Evolutionary conservation across 2,329 filamentous ascomycete species (phyloP), one percentile per base, ranked within the genome.

Genomic region (Ilyonectria robusta): DNA sequence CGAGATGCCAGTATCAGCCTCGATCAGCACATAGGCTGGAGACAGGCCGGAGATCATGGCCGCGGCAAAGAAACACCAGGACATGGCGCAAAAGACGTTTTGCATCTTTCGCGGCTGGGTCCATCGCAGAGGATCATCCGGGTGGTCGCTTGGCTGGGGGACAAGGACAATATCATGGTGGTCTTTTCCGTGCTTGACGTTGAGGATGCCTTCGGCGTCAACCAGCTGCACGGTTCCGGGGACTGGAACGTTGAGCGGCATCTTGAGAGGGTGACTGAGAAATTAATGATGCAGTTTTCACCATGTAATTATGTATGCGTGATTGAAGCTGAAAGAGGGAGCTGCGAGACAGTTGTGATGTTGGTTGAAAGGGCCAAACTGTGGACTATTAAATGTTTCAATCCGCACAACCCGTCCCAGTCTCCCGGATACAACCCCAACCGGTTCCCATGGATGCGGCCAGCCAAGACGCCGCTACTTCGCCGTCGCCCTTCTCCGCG

Each of bases 61-160:
- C 4, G 72, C 72, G 2, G 58, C 69, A 21, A 75, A 71, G 54
- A 75, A 76, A 55, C 73, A 75, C 74, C 74, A 76, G 1, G 65
- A 54, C 73, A 76, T 76, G 2, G 65, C 73, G 15, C 67, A 72
- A 0, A 70, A 59, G 17, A 75, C 68, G 37, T 75, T 75, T 35
- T 64, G 59, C 5, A 59, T 62, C 56, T 76, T 76, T 21, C 74
- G 70, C 0, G 63, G 54, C 3, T 55, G 40, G 17, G 31, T 70
- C 73, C 72, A 75, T 19, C 70, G 67, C 2, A 75, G 54, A 33
- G 73, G 73, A 35, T 75, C 73, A 31, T 75, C 68, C 6, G 73
- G 72, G 37, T 75, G 57, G 31, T 72, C 66, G 59, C 59, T 74
- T 1, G 73, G 73, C 44, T 75, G 73, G 1, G 73, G 73, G 9